Evolutionary conservation across 1,139 yeast species (phyloP), one percentile per base, ranked within the genome.

Genomic region (Taphrina pruni): DNA sequence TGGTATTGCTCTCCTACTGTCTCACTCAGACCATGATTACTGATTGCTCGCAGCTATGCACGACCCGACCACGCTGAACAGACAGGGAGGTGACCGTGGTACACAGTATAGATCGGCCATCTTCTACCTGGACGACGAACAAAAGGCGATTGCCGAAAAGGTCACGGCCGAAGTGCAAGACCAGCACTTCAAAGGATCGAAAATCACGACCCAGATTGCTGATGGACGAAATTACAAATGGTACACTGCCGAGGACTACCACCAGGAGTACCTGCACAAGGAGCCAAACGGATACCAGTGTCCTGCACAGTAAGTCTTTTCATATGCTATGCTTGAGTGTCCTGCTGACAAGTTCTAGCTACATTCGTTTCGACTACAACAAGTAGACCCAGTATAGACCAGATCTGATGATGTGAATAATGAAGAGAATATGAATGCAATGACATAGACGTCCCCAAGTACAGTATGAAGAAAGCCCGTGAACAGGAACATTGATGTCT

Each of bases 161-260:
- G 77, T 80, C 5, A 73, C 73, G 56, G 70, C 67, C n/a, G 78
- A 75, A 69, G 80, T 83, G 9, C 88, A 87, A 82, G 86, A 82
- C 73, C 82, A 79, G 73, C 88, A 88, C 84, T 84, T 83, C 75
- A 84, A 86, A 84, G 78, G 78, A 60, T 77, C 82, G 72, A 78
- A 78, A 66, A 86, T 88, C 52, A 89, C 82, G 66, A 92, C 98
- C 0, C 80, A 81, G 65, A 85, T 93, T 69, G 90, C 86, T 75
- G 89, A 90, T 17, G 83, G 90, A 68, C 78, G 82, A 69, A 82
- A 82, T 70, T 94, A 91, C 84, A 52, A 69, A 36, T 69, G 70
- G 70, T 88, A 88, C 81, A 97, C 93, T 76, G 98, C 98, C 21
- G 99, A 94, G 79, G 92, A 87, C 52, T 94, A 93, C 78, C 98